A percentile compares a stretch with the other conserved stretches of the same genome.
phyloP scores from a whole-genome alignment of 192 early-diverging fungal species.

The Umbelopsis vinacea region DNA sequence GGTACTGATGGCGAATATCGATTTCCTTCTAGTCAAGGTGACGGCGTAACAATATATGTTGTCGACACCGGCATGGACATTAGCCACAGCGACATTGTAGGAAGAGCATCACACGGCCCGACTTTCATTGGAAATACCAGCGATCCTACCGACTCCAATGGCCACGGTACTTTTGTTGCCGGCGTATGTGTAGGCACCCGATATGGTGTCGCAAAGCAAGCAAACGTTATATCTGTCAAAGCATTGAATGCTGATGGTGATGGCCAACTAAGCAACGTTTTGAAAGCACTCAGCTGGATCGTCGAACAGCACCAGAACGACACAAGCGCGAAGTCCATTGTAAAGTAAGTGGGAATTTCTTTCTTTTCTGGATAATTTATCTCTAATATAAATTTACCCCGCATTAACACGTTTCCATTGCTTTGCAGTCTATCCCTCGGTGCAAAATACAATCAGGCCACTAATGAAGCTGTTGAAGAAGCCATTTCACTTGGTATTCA shows the following conservation, averaged over 20 bases:
- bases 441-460: constrained; percentile 50
- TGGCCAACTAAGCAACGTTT: constrained; percentile 51
- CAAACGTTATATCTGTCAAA: constrained; percentile 58
- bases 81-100: constrained; percentile 53
- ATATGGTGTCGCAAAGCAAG: constrained; percentile 65
- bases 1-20: constrained; percentile 34
- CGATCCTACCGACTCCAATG: constrained; percentile 47
- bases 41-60: constrained; percentile 89
- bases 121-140: constrained; percentile 42
- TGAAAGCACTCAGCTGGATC: constrained; percentile 58
- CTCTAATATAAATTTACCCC: not conserved
- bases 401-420: not conserved
- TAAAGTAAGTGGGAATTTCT: constrained; percentile 42
- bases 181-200: constrained; percentile 54
- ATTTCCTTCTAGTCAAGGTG: constrained; percentile 42
- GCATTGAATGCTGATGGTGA: constrained; percentile 52
- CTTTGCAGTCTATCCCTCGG: constrained; percentile 53
- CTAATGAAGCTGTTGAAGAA: constrained; percentile 52
- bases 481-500: constrained; percentile 54
- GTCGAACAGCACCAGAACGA: constrained; percentile 45
- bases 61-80: constrained; percentile 79
- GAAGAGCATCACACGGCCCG: constrained; percentile 50
- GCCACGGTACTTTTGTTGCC: constrained; percentile 68
- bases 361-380: not conserved
- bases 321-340: constrained; percentile 34